These are phyloP conservation scores for Salvia miltiorrhiza DNA, from an alignment of 257 asterid species.

Conservation along the genomic window DNA sequence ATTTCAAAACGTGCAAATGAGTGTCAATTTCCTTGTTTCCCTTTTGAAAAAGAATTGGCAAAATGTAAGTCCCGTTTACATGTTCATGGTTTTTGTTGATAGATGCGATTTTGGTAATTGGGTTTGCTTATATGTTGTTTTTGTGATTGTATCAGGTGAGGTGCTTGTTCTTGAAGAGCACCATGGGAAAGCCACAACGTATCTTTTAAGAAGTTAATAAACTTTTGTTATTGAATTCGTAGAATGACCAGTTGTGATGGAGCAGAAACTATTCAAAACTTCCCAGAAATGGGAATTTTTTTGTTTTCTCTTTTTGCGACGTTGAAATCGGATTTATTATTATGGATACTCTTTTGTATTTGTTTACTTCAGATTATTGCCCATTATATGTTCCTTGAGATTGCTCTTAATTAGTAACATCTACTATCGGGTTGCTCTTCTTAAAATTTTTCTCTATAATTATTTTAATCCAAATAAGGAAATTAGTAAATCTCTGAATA, in stretches of 20 bases:
- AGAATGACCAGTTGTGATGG: slow-evolving; percentile 8
- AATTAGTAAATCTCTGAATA: no score
- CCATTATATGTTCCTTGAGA: neutral
- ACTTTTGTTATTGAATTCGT: neutral
- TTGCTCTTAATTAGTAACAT: no score
- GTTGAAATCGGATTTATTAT: neutral
- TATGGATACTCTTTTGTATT: slow-evolving; percentile 5
- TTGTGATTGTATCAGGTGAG: slow-evolving; percentile 34
- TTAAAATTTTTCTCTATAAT: no score
- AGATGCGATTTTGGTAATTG: neutral
- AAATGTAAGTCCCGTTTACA: slow-evolving; percentile 29
- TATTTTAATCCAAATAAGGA: no score
- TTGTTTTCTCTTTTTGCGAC: slow-evolving; percentile 13
- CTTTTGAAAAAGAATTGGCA: slow-evolving; percentile 58
- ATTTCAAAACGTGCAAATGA: slow-evolving; percentile 52
- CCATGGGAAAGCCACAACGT: slow-evolving; percentile 54
- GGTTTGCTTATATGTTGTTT: neutral
- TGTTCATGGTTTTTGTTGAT: neutral
- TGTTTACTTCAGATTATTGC: neutral
- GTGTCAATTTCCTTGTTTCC: slow-evolving; percentile 49
- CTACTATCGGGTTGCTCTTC: no score
- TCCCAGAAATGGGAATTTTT: slow-evolving; percentile 22
- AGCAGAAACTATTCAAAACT: slow-evolving; percentile 14
- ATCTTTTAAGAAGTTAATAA: slow-evolving; percentile 30
- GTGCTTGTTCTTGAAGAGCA: slow-evolving; percentile 53